Base-by-base conservation (phyloP, 768 basidiomycete genomes). In the Amanita jacksonii region DNA sequence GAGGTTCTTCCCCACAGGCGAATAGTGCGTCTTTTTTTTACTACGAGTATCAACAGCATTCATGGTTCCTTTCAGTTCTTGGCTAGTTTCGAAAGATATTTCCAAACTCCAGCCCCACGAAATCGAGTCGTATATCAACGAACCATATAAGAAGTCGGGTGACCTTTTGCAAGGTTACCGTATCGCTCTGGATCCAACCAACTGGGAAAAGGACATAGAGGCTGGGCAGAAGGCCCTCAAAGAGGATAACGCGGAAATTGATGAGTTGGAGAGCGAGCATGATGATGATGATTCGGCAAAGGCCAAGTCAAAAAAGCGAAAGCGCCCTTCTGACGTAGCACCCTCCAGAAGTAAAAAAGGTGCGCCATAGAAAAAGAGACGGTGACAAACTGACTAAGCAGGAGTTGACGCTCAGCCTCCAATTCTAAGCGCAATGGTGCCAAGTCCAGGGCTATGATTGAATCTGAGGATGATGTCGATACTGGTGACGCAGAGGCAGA, bases 1-100 rank as follows among this genome's bases (percentile, higher is more conserved):
- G 24, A 72, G 82, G 51, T 99, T 93, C 75, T 98, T 96, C 75
- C 92, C 96, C 4, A 76, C 75, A 22, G 92, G 87, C 41, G 94
- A 97, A 64, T 87, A 81, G 96, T 98, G 56, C 61, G 94, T 80
- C 16, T 33, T 34, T 43, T 40, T 53, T 45, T 41, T 33, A 37
- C 45, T 41, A 20, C 41, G 41, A 31, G 31, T 8, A 41, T 24
- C 27, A 15, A n/a, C n/a, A n/a, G 4, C 35, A 8, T 23, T 23
- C 24, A 13, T 56, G 20, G 20, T 46, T 8, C 45, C 19, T 41
- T 51, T 20, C 51, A 97, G 93, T 64, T 75, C 88, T 15, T 97
- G 93, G 93, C 70, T 87, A 32, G 68, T 77, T 24, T 58, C 81
- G 1, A 84, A 83, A 54, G 93, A 96, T 61, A 79, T 97, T 41